Evolutionary conservation across 2,329 filamentous ascomycete species (phyloP).

Genomic region (Amauroascus verrucosus): DNA sequence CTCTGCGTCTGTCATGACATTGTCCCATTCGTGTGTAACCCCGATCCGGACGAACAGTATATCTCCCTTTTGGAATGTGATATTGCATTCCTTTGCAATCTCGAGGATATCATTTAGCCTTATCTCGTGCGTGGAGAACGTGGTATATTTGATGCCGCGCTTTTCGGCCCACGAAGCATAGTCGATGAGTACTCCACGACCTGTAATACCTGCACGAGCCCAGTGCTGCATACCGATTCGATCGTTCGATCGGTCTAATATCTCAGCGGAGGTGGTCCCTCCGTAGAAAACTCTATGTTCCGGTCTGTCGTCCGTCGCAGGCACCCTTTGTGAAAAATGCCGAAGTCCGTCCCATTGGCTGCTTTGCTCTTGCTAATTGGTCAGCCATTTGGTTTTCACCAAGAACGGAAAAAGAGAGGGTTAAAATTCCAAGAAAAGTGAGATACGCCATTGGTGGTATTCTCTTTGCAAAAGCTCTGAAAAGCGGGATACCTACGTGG

Average conservation of each 20-base stretch:
- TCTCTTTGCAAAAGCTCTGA: no score
- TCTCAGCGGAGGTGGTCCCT: conserved; percentile 39
- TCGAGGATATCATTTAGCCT: conserved; percentile 27
- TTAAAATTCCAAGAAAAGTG: background rate
- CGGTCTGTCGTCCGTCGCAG: conserved; percentile 23
- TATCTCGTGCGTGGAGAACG: conserved; percentile 36
- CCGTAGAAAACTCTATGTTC: conserved; percentile 40
- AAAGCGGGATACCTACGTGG: conserved; percentile 29
- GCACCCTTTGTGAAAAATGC: conserved; percentile 39
- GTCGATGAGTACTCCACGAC: conserved; percentile 45
- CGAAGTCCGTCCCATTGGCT: conserved; percentile 45
- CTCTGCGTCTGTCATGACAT: conserved; percentile 27
- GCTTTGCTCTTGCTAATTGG: conserved; percentile 32
- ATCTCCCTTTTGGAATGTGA: conserved; percentile 41
- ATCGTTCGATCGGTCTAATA: conserved; percentile 35
- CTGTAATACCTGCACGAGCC: conserved; percentile 39
- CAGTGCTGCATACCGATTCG: conserved; percentile 41
- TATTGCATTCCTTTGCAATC: conserved; percentile 34
- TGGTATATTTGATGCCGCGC: conserved; percentile 32
- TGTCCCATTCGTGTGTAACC: conserved; percentile 35
- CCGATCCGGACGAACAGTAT: conserved; percentile 42
- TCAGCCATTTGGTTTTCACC: conserved; percentile 11
- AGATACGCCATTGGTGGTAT: background rate
- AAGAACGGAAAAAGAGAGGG: background rate
- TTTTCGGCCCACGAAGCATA: conserved; percentile 39